Evolutionary conservation across 192 early-diverging fungal genomes (phyloP), one percentile per base, ranked within the genome.

Genomic region (Entomortierella beljakovae): DNA sequence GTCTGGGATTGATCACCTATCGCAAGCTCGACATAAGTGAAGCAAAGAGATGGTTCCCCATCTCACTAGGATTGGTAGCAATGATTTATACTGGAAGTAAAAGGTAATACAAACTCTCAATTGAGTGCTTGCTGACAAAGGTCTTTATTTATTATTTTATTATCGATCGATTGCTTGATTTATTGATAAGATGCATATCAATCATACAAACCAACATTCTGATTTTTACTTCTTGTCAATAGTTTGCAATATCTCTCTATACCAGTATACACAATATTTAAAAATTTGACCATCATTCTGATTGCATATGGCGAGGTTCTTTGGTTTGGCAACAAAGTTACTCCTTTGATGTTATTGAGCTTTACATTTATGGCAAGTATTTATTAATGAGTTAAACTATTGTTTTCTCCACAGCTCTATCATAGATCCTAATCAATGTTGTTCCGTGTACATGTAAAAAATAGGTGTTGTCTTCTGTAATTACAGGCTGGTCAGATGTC

Each of bases 61-160:
- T 99, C 71, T 92, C 96, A 7, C 68, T 89, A 61, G 85, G 91
- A 46, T 88, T 97, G 38, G 95, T 95, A 5, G 85, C 90, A 38
- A 99, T 99, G 98, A 93, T 99, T 63, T 98, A 98, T 84, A 97
- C 97, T 16, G 98, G 97, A 54, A 94, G 94, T 56, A 97, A 97
- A 80, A 92, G 95, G 82, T 84, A 61, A 38, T 3, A 25, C 10
- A 6, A 26, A 2, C 4, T 31, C 3, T 46, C 23, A 34, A n/a
- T 55, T 26, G 34, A 50, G 20, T 42, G 28, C 25, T 34, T 20
- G 22, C n/a, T 15, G 3, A 22, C 32, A 20, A 11, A 15, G 15
- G 15, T 16, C 37, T 13, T 32, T 43, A 8, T 43, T 5, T 22
- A 16, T 53, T 52, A 55, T 22, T 49, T 64, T 65, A n/a, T 53